Evolutionary conservation across 768 basidiomycete genomes (phyloP).

Genomic region (Serendipita indica): DNA sequence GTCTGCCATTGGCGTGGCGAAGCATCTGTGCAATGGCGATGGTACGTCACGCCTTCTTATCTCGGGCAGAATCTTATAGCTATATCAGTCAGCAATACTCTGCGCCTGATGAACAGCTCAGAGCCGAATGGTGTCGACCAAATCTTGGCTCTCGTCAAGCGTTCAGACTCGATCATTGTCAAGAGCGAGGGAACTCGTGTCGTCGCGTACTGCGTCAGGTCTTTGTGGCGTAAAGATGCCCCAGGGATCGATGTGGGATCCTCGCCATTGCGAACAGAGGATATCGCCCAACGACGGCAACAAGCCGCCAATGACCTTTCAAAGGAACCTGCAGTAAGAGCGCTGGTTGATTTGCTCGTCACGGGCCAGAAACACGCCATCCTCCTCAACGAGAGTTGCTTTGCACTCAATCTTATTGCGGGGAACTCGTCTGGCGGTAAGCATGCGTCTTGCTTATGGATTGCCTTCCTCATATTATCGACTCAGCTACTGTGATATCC

Average conservation of each 20-base stretch:
- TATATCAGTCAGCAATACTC: slow-evolving; percentile 32
- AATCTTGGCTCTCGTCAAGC: slow-evolving; percentile 57
- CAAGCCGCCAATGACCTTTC: slow-evolving; percentile 39
- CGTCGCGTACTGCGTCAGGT: slow-evolving; percentile 70
- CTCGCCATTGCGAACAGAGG: slow-evolving; percentile 22
- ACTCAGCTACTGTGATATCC: slow-evolving; percentile 45
- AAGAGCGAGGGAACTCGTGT: slow-evolving; percentile 85
- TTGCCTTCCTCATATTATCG: slow-evolving; percentile 10
- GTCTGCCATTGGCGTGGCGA: slow-evolving; percentile 73
- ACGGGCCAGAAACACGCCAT: slow-evolving; percentile 69
- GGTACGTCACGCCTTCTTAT: slow-evolving; percentile 35
- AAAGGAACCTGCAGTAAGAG: slow-evolving; percentile 39
- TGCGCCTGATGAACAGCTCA: slow-evolving; percentile 31
- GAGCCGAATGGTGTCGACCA: slow-evolving; percentile 41
- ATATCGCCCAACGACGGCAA: slow-evolving; percentile 35
- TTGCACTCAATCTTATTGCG: slow-evolving; percentile 66
- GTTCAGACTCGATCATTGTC: slow-evolving; percentile 67
- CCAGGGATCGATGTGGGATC: not conserved
- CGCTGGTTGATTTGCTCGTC: slow-evolving; percentile 55
- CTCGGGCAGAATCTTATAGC: slow-evolving; percentile 21
- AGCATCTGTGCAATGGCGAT: slow-evolving; percentile 70
- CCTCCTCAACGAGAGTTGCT: slow-evolving; percentile 76
- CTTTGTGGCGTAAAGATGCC: slow-evolving; percentile 41
- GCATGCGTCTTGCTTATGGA: slow-evolving; percentile 16
- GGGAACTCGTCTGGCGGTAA: slow-evolving; percentile 50